These are phyloP conservation scores for Colletotrichum sp. DNA, from an alignment of 2,329 filamentous ascomycete genomes.

Conservation along the genomic window DNA sequence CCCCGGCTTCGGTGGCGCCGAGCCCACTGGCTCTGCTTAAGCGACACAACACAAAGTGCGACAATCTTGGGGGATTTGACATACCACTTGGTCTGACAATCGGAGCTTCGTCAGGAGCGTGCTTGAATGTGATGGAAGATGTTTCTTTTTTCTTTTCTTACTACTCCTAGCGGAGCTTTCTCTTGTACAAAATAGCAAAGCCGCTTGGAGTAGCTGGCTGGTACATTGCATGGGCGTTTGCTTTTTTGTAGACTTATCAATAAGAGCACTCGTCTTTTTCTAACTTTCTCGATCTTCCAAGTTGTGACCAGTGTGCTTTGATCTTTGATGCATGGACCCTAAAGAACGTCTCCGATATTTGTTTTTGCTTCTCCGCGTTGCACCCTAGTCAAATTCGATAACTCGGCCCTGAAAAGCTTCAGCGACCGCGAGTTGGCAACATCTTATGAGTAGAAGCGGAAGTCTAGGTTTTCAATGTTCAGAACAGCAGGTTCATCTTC, in stretches of 20 bases:
- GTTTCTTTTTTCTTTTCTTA: conserved; percentile 4
- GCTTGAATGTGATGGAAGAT: conserved; percentile 7
- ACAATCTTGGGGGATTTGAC: neutral
- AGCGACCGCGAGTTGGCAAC: neutral
- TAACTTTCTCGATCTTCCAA: neutral
- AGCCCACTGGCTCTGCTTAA: conserved; percentile 1
- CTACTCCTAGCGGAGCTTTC: conserved; percentile 2
- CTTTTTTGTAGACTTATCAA: neutral
- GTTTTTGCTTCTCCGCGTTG: too few species aligned
- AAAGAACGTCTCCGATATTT: neutral
- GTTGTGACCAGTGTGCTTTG: neutral
- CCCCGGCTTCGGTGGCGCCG: neutral
- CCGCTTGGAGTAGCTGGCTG: conserved; percentile 15
- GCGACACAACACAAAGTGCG: neutral
- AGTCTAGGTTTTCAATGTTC: neutral
- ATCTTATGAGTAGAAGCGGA: neutral
- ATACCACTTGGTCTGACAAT: neutral
- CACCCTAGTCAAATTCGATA: neutral
- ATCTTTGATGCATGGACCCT: neutral
- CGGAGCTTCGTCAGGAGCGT: neutral
- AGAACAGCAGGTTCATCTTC: neutral
- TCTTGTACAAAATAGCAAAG: conserved; percentile 13
- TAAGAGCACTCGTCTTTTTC: neutral
- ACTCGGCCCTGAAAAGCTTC: neutral
- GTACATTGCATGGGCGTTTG: conserved; percentile 9